Conservation (phyloP, 768 basidiomycete species). For the Crassisporium funariophilum region DNA sequence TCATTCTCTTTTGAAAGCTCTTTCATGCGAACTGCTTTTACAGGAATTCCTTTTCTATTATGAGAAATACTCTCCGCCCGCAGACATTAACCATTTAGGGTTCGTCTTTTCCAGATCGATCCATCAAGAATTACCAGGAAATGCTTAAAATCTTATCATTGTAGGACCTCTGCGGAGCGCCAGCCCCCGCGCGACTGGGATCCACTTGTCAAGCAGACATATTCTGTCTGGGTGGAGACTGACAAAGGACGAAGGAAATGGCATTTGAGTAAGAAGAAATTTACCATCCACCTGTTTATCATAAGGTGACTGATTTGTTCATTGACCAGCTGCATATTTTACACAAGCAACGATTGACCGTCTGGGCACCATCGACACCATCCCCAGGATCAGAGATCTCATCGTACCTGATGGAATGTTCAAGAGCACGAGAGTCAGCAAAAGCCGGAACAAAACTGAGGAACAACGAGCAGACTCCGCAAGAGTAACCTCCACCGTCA, state of each 20-base stretch:
- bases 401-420: slow-evolving; percentile 69
- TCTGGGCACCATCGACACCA: slow-evolving; percentile 70
- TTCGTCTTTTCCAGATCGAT: slow-evolving; percentile 29
- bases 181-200: slow-evolving; percentile 65
- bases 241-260: slow-evolving; percentile 71
- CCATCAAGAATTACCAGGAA: slow-evolving; percentile 7
- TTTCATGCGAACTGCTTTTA: slow-evolving; percentile 11
- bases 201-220: slow-evolving; percentile 80
- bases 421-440: slow-evolving; percentile 64
- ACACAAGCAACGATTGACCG: slow-evolving; percentile 75
- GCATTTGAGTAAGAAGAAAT: slow-evolving; percentile 85
- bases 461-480: slow-evolving; percentile 34
- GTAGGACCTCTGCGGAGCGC: slow-evolving; percentile 37
- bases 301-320: slow-evolving; percentile 6
- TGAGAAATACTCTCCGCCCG: slow-evolving; percentile 61
- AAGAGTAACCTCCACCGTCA: slow-evolving; percentile 25
- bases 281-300: slow-evolving; percentile 23
- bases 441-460: slow-evolving; percentile 48
- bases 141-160: slow-evolving; percentile 14
- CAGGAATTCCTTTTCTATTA: slow-evolving; percentile 88
- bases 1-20: slow-evolving; percentile 8
- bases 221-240: slow-evolving; percentile 75
- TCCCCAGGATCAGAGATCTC: slow-evolving; percentile 58
- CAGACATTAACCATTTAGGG: slow-evolving; percentile 46
- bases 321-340: slow-evolving; percentile 74